Base-by-base conservation (phyloP, 805 yeast genomes). In the Starmerella ratchasimensis region DNA sequence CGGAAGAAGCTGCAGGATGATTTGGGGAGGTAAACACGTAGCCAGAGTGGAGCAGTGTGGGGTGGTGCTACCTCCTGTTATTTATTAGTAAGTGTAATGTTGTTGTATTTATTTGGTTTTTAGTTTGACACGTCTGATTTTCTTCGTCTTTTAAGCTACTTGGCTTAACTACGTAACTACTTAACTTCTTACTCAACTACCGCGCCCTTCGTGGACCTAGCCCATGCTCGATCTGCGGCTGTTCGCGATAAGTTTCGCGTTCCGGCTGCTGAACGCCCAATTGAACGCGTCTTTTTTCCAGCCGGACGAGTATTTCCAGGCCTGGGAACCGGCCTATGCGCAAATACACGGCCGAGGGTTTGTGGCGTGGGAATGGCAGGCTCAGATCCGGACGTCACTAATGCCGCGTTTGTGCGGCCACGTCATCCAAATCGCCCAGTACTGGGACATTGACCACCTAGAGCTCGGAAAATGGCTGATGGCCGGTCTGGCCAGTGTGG, bases 281-380 rank as follows among this genome's bases (percentile, higher is more conserved):
- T 55, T 74, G 1, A 69, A 72, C 4, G 54, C 54, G 38, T 83
- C 97, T 0, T 90, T 74, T 54, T 90, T 90, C 60, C 99, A 90
- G 56, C 88, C 98, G 0, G 99, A 90, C 57, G 99, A 90, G 58
- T 90, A 68, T 59, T 90, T 77, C 74, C 99, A 90, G 58, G 66
- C 86, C 0, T 60, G 90, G 36, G 98, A 90, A 52, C 94, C 95
- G 0, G 98, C 97, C 0, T 94, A 84, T 56, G 40, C 52, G 3
- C 60, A 67, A 26, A 77, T 78, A 0, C 83, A 66, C 55, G 86
- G 90, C 2, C 77, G 76, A 45, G 98, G 98, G 0, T 71, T 72
- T 48, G 54, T 74, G 26, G 83, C 97, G 0, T 90, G 99, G 99
- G 99, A 90, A 58, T 90, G 98, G 98, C 55, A 60, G 18, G 63